Evolutionary conservation across 1,284 basidiomycete species (phyloP).

Genomic region (Coriolopsis trogii): DNA sequence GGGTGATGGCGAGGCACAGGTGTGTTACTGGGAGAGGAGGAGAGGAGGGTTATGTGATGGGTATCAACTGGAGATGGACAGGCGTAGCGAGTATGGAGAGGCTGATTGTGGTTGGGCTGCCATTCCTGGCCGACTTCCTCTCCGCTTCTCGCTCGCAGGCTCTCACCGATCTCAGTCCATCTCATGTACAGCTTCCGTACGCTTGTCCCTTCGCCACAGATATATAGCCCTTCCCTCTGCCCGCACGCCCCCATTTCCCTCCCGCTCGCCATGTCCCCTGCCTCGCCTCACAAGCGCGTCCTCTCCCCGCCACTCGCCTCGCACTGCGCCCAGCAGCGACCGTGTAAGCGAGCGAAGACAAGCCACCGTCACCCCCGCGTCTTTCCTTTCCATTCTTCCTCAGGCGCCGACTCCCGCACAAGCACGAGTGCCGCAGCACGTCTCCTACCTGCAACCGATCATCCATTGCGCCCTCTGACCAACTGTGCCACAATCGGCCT

Average conservation of each 20-base stretch:
- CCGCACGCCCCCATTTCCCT: slow-evolving; percentile 2
- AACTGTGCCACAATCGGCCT: slow-evolving; percentile 13
- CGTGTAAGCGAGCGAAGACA: slow-evolving; percentile 20
- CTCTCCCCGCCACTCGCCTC: slow-evolving; percentile 2
- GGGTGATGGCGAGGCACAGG: slow-evolving; percentile 2
- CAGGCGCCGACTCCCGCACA: neutral
- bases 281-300: slow-evolving; percentile 8
- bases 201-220: neutral
- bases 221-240: slow-evolving; percentile 11
- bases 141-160: slow-evolving; percentile 22
- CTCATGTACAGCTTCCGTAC: slow-evolving; percentile 27
- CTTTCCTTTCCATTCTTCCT: neutral
- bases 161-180: slow-evolving; percentile 25
- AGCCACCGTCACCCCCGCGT: slow-evolving; percentile 7
- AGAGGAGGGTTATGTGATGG: slow-evolving; percentile 16
- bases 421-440: slow-evolving; percentile 3
- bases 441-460: slow-evolving; percentile 11
- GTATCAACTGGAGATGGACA: slow-evolving; percentile 14
- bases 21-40: neutral
- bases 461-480: slow-evolving; percentile 19
- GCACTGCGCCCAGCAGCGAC: neutral
- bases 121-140: slow-evolving; percentile 16
- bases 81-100: too few relatives aligned
- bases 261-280: slow-evolving; percentile 9
- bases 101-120: slow-evolving; percentile 19